phyloP scores from a whole-genome alignment of 306 rosid genomes.

The Cicer judaicum region DNA sequence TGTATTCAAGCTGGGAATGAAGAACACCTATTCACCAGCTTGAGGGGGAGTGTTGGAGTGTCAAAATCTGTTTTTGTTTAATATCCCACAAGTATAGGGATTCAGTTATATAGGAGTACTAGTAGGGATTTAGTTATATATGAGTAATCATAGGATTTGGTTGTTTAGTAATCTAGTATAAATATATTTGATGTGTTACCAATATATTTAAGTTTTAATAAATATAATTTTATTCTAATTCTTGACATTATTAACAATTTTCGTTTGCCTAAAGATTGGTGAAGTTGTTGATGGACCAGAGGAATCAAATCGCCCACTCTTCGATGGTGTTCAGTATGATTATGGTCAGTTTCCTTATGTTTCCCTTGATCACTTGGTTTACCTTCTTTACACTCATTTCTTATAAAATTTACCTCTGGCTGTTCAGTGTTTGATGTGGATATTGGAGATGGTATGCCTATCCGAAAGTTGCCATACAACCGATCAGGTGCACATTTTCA shows the following conservation, averaged over 20 bases:
- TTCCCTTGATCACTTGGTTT: conserved; percentile 32
- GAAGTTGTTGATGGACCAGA: conserved; percentile 99
- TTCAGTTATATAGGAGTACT: no score
- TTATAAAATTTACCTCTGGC: conserved; percentile 35
- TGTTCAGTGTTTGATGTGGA: conserved; percentile 92
- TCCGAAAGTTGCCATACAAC: conserved; percentile 90
- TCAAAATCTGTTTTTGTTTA: no score
- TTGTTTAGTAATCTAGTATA: no score
- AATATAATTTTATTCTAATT: no score
- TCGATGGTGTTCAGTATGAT: conserved; percentile 84
- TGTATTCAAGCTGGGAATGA: no score
- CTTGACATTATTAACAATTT: conserved; percentile 15
- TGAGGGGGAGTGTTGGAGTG: no score
- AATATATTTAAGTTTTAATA: no score
- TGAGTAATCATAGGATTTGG: no score
- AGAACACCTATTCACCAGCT: no score
- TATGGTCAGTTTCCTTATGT: conserved; percentile 64
- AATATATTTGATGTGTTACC: no score
- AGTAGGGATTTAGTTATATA: no score
- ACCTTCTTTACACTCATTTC: conserved; percentile 29
- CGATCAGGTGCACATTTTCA: conserved; percentile 66
- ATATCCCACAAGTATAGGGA: no score
- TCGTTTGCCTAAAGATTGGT: conserved; percentile 66
- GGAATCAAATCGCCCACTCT: conserved; percentile 62
- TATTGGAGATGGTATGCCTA: conserved; percentile 94